Base-by-base conservation (phyloP, 495 filamentous ascomycete genomes). In the Xylaria curta region DNA sequence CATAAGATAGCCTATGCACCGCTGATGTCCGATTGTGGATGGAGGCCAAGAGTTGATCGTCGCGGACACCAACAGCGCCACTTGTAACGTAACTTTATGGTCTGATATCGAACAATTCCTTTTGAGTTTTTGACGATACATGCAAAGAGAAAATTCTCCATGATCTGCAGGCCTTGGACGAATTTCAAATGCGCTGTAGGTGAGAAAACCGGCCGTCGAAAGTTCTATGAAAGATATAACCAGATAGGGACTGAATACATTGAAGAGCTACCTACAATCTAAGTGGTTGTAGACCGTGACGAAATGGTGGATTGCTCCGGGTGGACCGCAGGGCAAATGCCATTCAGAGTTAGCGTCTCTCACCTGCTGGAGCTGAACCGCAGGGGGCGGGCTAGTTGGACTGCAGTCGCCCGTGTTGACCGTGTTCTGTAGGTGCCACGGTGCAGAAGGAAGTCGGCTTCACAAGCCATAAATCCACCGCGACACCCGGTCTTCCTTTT, bases 71-170 rank as follows among this genome's bases (percentile, higher is more conserved):
- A 38, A 44, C 51, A 59, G n/a, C 51, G 66, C 66, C 66, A 68
- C 66, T 59, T 68, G 66, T 59, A 68, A 68, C 66, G 66, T 68
- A 68, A 59, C 66, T 68, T 56, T 53, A 68, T 31, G 49, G 51
- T 63, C 12, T 46, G 21, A 63, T 40, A 24, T 28, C 7, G 36
- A 63, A 38, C 19, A 4, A 44, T 5, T 56, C 26, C 2, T 28
- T 54, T 54, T 8, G 6, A 12, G 19, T 38, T 47, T 13, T 17
- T 36, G 60, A 46, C 1, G 24, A 33, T 21, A n/a, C 31, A 7
- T 26, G 13, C 40, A 8, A 51, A 24, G 46, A 2, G 0, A 13
- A 66, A 31, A 17, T 6, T 46, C 44, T 66, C 46, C 2, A 51
- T 21, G 46, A 66, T 66, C 63, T 66, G 31, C 63, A 66, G 63